Conservation (phyloP, 148 eudicot genomes). For the Polygonum aviculare region DNA sequence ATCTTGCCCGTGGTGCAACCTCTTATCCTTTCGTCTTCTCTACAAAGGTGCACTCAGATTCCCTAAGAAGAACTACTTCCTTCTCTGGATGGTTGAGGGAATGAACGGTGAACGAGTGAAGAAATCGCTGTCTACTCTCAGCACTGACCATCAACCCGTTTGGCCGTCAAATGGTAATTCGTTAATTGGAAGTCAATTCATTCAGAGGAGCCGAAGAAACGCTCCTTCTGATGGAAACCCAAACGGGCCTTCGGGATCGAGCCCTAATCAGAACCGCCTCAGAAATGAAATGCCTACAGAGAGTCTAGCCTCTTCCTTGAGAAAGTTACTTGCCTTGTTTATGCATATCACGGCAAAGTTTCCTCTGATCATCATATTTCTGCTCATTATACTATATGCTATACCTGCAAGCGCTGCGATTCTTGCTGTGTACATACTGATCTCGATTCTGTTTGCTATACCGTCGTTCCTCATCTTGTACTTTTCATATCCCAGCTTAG, state of each 20-base stretch:
- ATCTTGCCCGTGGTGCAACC: slow-evolving; percentile 62
- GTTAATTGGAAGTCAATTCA: slow-evolving; percentile 14
- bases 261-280: slow-evolving; percentile 7
- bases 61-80: slow-evolving; percentile 53
- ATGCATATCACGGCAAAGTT: slow-evolving; percentile 44
- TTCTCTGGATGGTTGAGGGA: slow-evolving; percentile 71
- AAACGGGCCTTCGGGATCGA: slow-evolving; percentile 9
- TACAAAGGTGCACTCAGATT: slow-evolving; percentile 44
- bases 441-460: slow-evolving; percentile 50
- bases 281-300: slow-evolving; percentile 19
- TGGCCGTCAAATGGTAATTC: slow-evolving; percentile 17
- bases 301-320: slow-evolving; percentile 32
- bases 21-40: slow-evolving; percentile 33
- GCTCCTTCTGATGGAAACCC: not conserved
- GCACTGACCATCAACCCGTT: slow-evolving; percentile 20
- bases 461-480: slow-evolving; percentile 54
- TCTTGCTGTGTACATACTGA: slow-evolving; percentile 47
- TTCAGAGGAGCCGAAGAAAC: slow-evolving; percentile 8
- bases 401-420: slow-evolving; percentile 62
- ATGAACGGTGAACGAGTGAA: slow-evolving; percentile 47
- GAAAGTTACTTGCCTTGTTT: slow-evolving; percentile 46
- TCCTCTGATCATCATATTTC: slow-evolving; percentile 51
- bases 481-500: slow-evolving; percentile 57
- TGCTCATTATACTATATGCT: slow-evolving; percentile 47
- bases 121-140: slow-evolving; percentile 9